Evolutionary conservation across 2,329 filamentous ascomycete genomes (phyloP), one percentile per base, ranked within the genome.

Genomic region (Cladorrhinum sp.): DNA sequence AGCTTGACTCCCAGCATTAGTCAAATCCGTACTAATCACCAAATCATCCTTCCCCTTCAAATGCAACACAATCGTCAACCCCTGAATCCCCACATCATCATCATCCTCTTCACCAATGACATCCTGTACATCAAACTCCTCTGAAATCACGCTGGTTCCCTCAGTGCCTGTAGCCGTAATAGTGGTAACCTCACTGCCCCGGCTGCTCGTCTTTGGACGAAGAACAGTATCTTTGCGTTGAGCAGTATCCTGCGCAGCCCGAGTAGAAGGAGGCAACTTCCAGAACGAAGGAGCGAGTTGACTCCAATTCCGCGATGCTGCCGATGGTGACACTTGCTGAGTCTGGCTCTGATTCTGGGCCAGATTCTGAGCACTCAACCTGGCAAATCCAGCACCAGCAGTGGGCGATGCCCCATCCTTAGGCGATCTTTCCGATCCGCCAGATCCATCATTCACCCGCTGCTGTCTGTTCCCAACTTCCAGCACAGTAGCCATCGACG

Each of bases 11-110:
- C 61, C 64, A 5, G 66, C 33, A 16, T 9, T 53, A 14, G 59
- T 69, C 68, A 82, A 70, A 67, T 82, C 77, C 2, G 80, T 82
- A 58, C 80, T 80, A 66, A 83, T 79, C 52, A 82, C 76, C 66
- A 83, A 65, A 62, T 84, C 80, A 53, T 82, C 79, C 69, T 75
- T 79, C 50, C 76, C 75, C 65, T 71, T 77, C 66, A 80, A 71
- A 69, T 82, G 81, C 69, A 84, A 72, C 52, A 82, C 77, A 62
- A 82, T 78, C 5, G 80, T 83, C 56, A 83, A 67, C 10, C 80
- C 80, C 61, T 80, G 74, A 28, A 83, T 77, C 16, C 76, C 76
- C 51, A 78, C 64, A 23, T 78, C 74, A 16, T 73, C 73, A 36
- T 73, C 73, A 59, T 18, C 36, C 30, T 51, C 36, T 9, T 26